Evolutionary conservation across 169 alveolate genomes (phyloP).

Genomic region (Nephromyces sp.): DNA sequence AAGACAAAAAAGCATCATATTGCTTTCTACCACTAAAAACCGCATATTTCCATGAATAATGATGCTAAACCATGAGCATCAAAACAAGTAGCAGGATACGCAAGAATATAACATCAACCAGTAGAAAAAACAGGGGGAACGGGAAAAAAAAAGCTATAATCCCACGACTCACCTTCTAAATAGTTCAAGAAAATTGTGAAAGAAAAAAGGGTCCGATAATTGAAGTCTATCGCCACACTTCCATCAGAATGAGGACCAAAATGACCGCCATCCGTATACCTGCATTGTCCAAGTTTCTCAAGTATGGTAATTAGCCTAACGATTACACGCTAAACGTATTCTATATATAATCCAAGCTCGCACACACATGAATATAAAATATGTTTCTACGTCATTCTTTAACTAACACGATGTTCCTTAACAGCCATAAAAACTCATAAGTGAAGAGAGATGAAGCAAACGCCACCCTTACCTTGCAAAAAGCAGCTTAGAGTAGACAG

Average conservation of each 20-base stretch:
- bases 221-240: slow-evolving; percentile 40
- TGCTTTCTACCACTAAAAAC: no score
- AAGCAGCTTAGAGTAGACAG: slow-evolving; percentile 26
- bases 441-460: background rate
- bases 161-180: slow-evolving; percentile 9
- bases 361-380: background rate
- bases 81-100: no score
- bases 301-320: background rate
- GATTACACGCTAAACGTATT: background rate
- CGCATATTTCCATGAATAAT: no score
- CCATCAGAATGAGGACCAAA: slow-evolving; percentile 60
- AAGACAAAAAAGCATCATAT: no score
- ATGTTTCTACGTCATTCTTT: background rate
- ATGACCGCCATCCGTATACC: slow-evolving; percentile 51
- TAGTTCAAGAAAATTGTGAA: slow-evolving; percentile 36
- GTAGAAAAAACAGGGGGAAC: no score
- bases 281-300: background rate
- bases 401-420: background rate
- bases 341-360: background rate
- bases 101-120: no score
- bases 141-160: no score
- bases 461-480: slow-evolving; percentile 24
- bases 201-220: slow-evolving; percentile 47
- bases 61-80: no score
- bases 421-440: background rate